Evolutionary conservation across 23 red algal genomes (phyloP), one percentile per base, ranked within the genome.

Genomic region (Agarophyton chilense): DNA sequence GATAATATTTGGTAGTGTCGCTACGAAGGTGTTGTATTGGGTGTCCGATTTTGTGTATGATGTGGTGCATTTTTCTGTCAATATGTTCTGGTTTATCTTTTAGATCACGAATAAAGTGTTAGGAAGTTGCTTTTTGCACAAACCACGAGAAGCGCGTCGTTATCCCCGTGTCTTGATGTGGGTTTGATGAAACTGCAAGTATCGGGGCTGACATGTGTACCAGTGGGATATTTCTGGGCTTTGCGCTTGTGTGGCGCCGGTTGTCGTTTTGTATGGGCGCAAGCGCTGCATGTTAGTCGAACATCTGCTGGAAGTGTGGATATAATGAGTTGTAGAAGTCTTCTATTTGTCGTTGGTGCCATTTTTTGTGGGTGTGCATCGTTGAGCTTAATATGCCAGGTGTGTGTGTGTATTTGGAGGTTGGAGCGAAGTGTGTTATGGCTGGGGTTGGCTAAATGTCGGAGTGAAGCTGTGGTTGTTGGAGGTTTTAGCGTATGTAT

Each of bases 1-100:
- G 11, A 31, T 58, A 81, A 5, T 81, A 7, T 32, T 63, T 57
- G 55, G 77, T 51, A 26, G 57, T 81, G 32, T 81, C 77, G 8
- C 50, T 81, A 1, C 72, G 72, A 26, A 77, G 1, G 43, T 77
- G 4, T 3, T 4, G 4, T 4, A 52, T 31, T 9, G 41, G 47
- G 19, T 52, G 72, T 5, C 19, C 2, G 1, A 77, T 10, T 28
- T 77, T 47, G 40, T 77, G 41, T 2, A 1, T 3, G 4, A 77
- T 77, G 47, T 77, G 72, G 8, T 77, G 72, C 1, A 77, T 39
- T 40, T 31, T 77, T 46, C 31, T 3, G 3, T 47, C 2, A 11
- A 77, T 51, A 46, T 22, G 18, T 35, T 12, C 47, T 29, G 41
- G 72, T 4, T 46, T 77, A 49, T 77, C 34, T 12, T 77, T 31